These are phyloP conservation scores for Nicotiana noctiflora DNA, from an alignment of 257 asterid genomes.

Conservation along the genomic window DNA sequence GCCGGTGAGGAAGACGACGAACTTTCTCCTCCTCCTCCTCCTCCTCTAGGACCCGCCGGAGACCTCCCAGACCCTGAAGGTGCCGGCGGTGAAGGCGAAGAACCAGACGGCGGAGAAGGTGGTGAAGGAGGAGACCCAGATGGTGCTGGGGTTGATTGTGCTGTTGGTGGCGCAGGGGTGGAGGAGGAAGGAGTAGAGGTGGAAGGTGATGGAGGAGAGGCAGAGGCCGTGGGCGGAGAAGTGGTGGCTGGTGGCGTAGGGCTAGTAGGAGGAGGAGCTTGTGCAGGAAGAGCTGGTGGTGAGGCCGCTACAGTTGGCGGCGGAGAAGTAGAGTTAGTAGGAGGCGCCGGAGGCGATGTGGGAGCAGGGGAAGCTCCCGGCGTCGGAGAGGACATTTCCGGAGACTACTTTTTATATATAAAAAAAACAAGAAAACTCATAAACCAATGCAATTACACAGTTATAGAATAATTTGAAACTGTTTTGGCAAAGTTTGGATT, in stretches of 20 bases:
- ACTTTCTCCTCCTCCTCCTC: too few species aligned
- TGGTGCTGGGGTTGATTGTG: slow-evolving; percentile 18
- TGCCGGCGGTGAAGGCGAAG: slow-evolving; percentile 25
- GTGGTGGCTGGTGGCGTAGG: slow-evolving; percentile 27
- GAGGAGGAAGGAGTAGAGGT: slow-evolving; percentile 27
- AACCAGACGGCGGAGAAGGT: slow-evolving; percentile 20
- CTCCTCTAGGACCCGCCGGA: slow-evolving; percentile 8
- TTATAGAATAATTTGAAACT: neutral
- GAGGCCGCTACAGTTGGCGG: slow-evolving; percentile 27
- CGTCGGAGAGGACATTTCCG: slow-evolving; percentile 40
- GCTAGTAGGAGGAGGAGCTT: slow-evolving; percentile 35
- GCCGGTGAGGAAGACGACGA: slow-evolving; percentile 26
- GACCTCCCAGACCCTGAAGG: slow-evolving; percentile 14
- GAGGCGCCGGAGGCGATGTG: slow-evolving; percentile 26
- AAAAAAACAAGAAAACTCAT: neutral
- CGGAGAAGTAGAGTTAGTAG: slow-evolving; percentile 28
- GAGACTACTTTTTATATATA: neutral
- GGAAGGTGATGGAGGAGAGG: slow-evolving; percentile 28
- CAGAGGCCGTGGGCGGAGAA: slow-evolving; percentile 27
- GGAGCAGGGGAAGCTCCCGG: slow-evolving; percentile 51
- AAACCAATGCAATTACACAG: neutral
- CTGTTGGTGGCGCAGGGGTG: slow-evolving; percentile 16
- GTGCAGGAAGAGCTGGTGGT: slow-evolving; percentile 21
- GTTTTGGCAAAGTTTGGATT: neutral
- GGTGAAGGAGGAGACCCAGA: slow-evolving; percentile 21